Evolutionary conservation across 257 asterid species (phyloP), one percentile per base, ranked within the genome.

Genomic region (Plantago ovata): DNA sequence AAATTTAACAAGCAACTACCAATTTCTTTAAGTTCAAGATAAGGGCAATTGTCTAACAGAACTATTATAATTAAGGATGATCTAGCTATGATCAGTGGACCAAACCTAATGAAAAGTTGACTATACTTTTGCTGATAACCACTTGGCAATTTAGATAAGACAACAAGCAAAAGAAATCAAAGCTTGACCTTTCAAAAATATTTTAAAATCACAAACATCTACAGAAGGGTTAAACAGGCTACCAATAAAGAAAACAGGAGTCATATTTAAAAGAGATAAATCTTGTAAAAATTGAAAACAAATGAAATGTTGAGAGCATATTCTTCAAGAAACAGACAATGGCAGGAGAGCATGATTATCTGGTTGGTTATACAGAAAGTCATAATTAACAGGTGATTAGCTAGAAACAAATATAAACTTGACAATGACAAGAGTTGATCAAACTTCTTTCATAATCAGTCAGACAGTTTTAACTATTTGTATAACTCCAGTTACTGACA

Each of bases 101-200:
- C 15, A 33, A 9, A 53, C n/a, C 54, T 20, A 46, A 48, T 54
- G 66, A 70, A 32, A 71, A 64, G 77, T 71, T 68, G 81, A 76
- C 81, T 53, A 28, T 23, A 47, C 45, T 1, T 46, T 4, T n/a
- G 23, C 42, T 72, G 73, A 71, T 76, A 76, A 65, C 57, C 67
- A 71, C 66, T 67, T 65, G 75, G 47, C 38, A 53, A 41, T 9
- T 46, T 20, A 41, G 66, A 73, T 68, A 68, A 70, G 72, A 61
- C 10, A 14, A 55, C 36, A 16, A 24, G 49, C 42, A 14, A 59
- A 53, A 22, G 12, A 9, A 14, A 38, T 49, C 12, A 72, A 67
- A 71, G 68, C 28, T 50, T 55, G 47, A 54, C 46, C 41, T 63
- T 7, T n/a, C 21, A 3, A 9, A 16, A 38, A 24, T 36, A 52